A percentile compares a stretch with the other conserved stretches of the same genome.
Evolutionary conservation across 768 basidiomycete genomes (phyloP).

Genomic region (Dacryopinax spathularia): DNA sequence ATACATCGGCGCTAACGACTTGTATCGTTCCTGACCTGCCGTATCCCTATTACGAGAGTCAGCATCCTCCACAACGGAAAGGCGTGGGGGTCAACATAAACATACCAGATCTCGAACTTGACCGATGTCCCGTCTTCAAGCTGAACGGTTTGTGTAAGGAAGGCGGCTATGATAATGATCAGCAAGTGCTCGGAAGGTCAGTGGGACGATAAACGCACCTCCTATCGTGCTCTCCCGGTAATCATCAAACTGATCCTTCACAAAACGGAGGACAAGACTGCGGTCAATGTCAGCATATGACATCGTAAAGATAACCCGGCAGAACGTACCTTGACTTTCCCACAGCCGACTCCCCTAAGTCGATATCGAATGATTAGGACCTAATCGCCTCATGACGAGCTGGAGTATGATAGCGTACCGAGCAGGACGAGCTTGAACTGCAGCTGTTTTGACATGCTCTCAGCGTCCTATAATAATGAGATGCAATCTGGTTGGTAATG

Average conservation of each 20-base stretch:
- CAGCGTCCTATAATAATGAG: conserved; percentile 21
- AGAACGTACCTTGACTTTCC: conserved; percentile 74
- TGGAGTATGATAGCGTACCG: conserved; percentile 41
- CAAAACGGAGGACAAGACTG: conserved; percentile 88
- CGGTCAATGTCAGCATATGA: conserved; percentile 3
- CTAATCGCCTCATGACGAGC: background rate
- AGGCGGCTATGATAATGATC: conserved; percentile 53
- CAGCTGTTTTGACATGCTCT: conserved; percentile 75
- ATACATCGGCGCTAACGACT: conserved; percentile 82
- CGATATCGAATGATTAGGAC: background rate
- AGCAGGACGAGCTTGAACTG: conserved; percentile 95
- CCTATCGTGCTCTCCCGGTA: conserved; percentile 92
- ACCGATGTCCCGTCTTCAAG: conserved; percentile 79
- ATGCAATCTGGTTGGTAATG: conserved; percentile 15
- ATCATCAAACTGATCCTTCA: conserved; percentile 92
- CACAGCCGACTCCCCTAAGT: conserved; percentile 84
- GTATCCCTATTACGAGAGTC: conserved; percentile 56
- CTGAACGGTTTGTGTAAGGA: conserved; percentile 93
- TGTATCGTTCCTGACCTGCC: conserved; percentile 90
- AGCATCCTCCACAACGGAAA: too few species aligned
- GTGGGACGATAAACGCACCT: conserved; percentile 30
- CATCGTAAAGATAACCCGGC: background rate
- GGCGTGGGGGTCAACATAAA: conserved; percentile 10
- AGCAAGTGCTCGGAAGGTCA: conserved; percentile 6
- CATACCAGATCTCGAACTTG: conserved; percentile 96